Percentiles rank a stretch among this genome's conserved stretches.
These are phyloP conservation scores for Plectosphaerella sp. DNA, from an alignment of 2,329 filamentous ascomycete species.

Conservation along the genomic window DNA sequence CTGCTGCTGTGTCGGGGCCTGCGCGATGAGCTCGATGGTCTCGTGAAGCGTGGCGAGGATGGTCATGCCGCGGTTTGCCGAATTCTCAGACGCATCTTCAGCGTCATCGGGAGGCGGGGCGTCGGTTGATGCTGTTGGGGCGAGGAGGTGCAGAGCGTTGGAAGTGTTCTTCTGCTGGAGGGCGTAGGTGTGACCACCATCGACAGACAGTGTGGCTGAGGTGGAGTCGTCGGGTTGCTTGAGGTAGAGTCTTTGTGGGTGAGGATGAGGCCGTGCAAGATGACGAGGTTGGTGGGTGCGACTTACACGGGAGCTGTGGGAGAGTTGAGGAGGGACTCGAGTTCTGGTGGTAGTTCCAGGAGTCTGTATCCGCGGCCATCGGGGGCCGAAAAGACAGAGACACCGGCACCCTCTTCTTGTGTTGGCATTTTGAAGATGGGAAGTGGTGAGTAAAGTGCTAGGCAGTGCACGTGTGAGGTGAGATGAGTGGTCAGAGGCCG, in stretches of 20 bases:
- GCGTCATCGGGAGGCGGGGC: background rate
- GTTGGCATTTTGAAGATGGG: conserved; percentile 32
- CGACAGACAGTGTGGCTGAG: background rate
- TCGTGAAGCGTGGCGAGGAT: conserved; percentile 55
- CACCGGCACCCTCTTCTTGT: conserved; percentile 35
- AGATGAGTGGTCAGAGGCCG: background rate
- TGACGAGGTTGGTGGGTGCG: conserved; percentile 1
- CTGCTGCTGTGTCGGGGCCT: conserved; percentile 13
- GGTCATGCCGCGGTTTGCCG: conserved; percentile 31
- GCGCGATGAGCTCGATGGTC: conserved; percentile 54
- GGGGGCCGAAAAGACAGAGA: conserved; percentile 45
- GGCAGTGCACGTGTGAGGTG: background rate
- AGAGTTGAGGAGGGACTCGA: conserved; percentile 51
- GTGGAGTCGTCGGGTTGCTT: conserved; percentile 1
- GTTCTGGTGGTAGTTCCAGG: conserved; percentile 57
- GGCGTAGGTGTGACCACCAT: conserved; percentile 41
- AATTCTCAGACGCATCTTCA: background rate
- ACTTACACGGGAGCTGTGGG: conserved; percentile 48
- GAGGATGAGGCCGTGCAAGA: background rate
- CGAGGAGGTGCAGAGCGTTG: conserved; percentile 57
- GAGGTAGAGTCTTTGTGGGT: conserved; percentile 6
- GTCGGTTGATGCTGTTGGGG: conserved; percentile 19
- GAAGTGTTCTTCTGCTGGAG: conserved; percentile 65
- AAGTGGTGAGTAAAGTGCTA: background rate
- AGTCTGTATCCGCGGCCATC: conserved; percentile 52